Evolutionary conservation across 2,329 filamentous ascomycete species (phyloP).

Genomic region (Aureobasidium sp.): DNA sequence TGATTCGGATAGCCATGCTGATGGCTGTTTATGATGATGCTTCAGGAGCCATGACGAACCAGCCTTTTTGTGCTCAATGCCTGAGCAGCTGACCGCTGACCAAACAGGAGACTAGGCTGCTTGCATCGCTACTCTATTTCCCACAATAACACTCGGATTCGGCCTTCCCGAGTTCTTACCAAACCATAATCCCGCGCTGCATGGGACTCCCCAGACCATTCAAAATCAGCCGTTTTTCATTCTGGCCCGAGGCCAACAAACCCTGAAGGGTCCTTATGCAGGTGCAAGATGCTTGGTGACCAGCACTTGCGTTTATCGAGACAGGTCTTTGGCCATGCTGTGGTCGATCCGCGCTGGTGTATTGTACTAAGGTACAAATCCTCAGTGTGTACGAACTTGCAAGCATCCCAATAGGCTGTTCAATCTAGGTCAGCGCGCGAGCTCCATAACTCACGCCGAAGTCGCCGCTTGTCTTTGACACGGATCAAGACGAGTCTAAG

Average conservation of each 20-base stretch:
- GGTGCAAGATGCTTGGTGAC: slow-evolving; percentile 3
- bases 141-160: not conserved
- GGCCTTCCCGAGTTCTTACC: not conserved
- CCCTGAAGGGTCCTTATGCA: slow-evolving; percentile 6
- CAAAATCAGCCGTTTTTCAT: not conserved
- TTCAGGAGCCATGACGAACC: not conserved
- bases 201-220: not conserved
- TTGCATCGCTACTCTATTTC: slow-evolving; percentile 4
- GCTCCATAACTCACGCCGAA: not conserved
- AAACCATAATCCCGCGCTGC: not conserved
- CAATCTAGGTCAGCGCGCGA: slow-evolving; percentile 2
- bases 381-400: not conserved
- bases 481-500: not conserved
- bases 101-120: not conserved
- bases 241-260: slow-evolving; percentile 4
- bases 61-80: not conserved
- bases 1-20: not conserved
- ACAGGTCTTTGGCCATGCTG: not conserved
- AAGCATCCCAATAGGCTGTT: not conserved
- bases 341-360: not conserved
- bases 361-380: slow-evolving; percentile 1
- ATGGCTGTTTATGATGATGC: not conserved
- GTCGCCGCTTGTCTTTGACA: not conserved
- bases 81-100: slow-evolving; percentile 5
- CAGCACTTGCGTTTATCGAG: not conserved